These are phyloP conservation scores for Thermoascus crustaceus DNA, from an alignment of 2,329 filamentous ascomycete species.

Conservation along the genomic window DNA sequence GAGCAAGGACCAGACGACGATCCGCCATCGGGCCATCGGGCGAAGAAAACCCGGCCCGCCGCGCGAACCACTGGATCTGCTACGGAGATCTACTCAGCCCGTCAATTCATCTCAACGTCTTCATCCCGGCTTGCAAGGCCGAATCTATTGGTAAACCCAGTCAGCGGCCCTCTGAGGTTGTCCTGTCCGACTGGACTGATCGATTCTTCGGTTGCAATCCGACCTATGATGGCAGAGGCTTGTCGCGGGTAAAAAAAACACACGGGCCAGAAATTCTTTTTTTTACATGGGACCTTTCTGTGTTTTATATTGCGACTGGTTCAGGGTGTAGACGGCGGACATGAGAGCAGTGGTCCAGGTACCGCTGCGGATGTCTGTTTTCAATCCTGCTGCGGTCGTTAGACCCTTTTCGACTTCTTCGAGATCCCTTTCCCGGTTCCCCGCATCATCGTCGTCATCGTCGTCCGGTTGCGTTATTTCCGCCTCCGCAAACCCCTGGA, in stretches of 20 bases:
- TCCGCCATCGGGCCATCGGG: too few species aligned
- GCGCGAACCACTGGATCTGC: too few species aligned
- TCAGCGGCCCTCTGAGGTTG: too few species aligned
- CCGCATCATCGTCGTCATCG: slow-evolving; percentile 2
- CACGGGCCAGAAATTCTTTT: neutral
- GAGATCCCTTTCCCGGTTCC: neutral
- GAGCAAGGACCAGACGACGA: too few species aligned
- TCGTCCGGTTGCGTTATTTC: neutral
- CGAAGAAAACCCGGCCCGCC: too few species aligned
- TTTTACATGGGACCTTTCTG: neutral
- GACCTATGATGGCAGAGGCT: neutral
- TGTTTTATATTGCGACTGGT: too few species aligned
- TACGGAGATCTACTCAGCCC: too few species aligned
- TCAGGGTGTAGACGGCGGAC: too few species aligned
- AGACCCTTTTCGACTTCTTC: slow-evolving; percentile 15
- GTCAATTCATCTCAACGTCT: too few species aligned
- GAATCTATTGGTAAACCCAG: neutral
- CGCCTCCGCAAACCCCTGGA: slow-evolving; percentile 9
- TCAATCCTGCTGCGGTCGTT: slow-evolving; percentile 21
- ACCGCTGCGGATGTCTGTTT: slow-evolving; percentile 24
- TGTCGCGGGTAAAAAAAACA: neutral
- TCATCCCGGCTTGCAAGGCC: too few species aligned
- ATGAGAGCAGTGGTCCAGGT: slow-evolving; percentile 27
- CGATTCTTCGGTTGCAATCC: too few species aligned
- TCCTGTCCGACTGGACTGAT: too few species aligned